Evolutionary conservation across 1,139 yeast species (phyloP).

Genomic region (Protomyces gravidus): DNA sequence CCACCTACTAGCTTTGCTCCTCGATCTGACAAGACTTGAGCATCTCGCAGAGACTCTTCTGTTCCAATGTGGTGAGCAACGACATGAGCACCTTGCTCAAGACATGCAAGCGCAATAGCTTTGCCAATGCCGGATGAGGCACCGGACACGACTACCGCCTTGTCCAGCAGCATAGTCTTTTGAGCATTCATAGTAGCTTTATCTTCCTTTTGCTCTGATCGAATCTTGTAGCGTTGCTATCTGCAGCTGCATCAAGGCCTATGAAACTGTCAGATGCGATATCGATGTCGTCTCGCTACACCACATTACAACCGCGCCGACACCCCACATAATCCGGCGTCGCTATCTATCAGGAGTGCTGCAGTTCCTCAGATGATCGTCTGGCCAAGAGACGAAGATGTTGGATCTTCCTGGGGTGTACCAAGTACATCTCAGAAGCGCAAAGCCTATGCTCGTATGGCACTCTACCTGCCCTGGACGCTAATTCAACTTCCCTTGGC

Average conservation of each 20-base stretch:
- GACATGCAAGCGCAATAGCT: constrained; percentile 43
- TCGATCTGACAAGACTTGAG: constrained; percentile 11
- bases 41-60: not conserved
- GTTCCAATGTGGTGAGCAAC: constrained; percentile 37
- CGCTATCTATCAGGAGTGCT: no score
- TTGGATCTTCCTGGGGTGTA: not conserved
- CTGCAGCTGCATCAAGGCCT: no score
- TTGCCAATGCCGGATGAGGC: constrained; percentile 46
- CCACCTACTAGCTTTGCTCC: constrained; percentile 42
- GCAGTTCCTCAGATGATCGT: no score
- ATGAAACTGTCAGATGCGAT: no score
- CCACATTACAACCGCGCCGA: no score
- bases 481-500: not conserved
- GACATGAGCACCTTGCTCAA: constrained; percentile 36
- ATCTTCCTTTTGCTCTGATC: no score
- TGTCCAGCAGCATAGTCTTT: constrained; percentile 19
- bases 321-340: no score
- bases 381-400: not conserved
- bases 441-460: not conserved
- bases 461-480: not conserved
- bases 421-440: not conserved
- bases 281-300: no score
- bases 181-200: no score
- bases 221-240: no score
- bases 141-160: constrained; percentile 42